Evolutionary conservation across 2,329 filamentous ascomycete species (phyloP).

Genomic region (Ascochyta pisi): DNA sequence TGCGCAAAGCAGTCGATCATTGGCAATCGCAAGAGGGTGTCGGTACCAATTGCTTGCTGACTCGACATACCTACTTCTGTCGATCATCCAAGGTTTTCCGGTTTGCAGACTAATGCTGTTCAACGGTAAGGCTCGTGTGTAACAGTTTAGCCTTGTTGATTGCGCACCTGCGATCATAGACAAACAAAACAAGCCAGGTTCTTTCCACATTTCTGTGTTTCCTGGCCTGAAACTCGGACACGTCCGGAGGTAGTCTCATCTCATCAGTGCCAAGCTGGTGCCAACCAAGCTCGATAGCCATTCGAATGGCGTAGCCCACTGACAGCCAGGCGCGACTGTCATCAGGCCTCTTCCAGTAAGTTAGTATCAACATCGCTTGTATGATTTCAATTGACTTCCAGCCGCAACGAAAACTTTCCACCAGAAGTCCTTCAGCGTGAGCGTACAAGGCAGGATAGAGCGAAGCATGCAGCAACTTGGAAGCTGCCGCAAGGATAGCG

Average conservation of each 20-base stretch:
- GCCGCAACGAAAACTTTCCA: background rate
- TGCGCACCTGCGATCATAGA: slow-evolving; percentile 13
- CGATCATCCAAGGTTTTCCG: slow-evolving; percentile 14
- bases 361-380: slow-evolving; percentile 15
- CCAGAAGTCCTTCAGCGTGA: background rate
- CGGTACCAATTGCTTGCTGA: slow-evolving; percentile 4
- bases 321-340: slow-evolving; percentile 16
- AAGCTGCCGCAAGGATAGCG: background rate
- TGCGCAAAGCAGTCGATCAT: slow-evolving; percentile 16
- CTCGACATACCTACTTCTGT: slow-evolving; percentile 9
- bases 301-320: slow-evolving; percentile 13
- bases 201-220: slow-evolving; percentile 2
- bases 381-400: slow-evolving; percentile 4
- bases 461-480: slow-evolving; percentile 1
- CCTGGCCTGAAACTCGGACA: background rate
- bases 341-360: slow-evolving; percentile 16
- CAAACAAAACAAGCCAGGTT: slow-evolving; percentile 12
- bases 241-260: background rate
- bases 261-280: slow-evolving; percentile 4
- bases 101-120: slow-evolving; percentile 7
- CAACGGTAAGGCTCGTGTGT: background rate
- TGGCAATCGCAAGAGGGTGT: slow-evolving; percentile 10
- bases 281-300: slow-evolving; percentile 19
- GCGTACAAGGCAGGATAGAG: background rate
- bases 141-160: no score